Conservation (phyloP, 2,329 filamentous ascomycete species). For the Acephala macrosclerotiorum region DNA sequence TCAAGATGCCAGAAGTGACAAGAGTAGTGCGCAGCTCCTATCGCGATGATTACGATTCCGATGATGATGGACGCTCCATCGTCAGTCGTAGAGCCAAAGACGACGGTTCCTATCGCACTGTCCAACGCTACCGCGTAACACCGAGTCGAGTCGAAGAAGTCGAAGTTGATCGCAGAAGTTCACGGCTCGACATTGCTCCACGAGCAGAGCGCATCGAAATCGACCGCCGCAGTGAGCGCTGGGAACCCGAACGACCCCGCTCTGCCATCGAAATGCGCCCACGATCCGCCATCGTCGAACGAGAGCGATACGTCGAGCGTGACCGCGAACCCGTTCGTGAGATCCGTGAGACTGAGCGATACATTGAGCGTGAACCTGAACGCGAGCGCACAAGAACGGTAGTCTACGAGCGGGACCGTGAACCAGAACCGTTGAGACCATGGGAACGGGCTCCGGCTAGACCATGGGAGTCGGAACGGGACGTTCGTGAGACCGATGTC, state of each 20-base stretch:
- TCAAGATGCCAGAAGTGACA: conserved; percentile 26
- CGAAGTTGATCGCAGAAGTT: conserved; percentile 39
- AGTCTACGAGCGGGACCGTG: conserved; percentile 52
- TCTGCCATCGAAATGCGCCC: conserved; percentile 38
- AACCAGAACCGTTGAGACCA: conserved; percentile 42
- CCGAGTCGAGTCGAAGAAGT: conserved; percentile 38
- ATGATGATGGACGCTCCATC: conserved; percentile 39
- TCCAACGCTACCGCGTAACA: conserved; percentile 44
- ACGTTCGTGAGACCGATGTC: conserved; percentile 39
- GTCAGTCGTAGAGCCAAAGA: conserved; percentile 32
- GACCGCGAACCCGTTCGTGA: conserved; percentile 38
- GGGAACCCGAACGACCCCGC: conserved; percentile 39
- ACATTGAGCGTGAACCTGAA: conserved; percentile 43
- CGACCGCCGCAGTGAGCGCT: conserved; percentile 41
- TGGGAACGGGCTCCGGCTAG: conserved; percentile 44
- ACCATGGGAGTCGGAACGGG: conserved; percentile 40
- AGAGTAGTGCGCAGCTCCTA: conserved; percentile 32
- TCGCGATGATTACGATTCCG: conserved; percentile 43
- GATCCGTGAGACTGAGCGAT: conserved; percentile 7
- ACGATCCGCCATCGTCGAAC: conserved; percentile 28
- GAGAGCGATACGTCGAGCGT: conserved; percentile 31
- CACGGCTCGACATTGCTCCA: conserved; percentile 36
- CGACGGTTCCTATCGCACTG: conserved; percentile 39
- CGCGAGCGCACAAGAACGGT: conserved; percentile 43
- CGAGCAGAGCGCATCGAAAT: conserved; percentile 42